Percentiles rank a stretch among this genome's conserved stretches.
Conservation (phyloP, 805 yeast genomes). For the Maudiozyma pseudohumilis region DNA sequence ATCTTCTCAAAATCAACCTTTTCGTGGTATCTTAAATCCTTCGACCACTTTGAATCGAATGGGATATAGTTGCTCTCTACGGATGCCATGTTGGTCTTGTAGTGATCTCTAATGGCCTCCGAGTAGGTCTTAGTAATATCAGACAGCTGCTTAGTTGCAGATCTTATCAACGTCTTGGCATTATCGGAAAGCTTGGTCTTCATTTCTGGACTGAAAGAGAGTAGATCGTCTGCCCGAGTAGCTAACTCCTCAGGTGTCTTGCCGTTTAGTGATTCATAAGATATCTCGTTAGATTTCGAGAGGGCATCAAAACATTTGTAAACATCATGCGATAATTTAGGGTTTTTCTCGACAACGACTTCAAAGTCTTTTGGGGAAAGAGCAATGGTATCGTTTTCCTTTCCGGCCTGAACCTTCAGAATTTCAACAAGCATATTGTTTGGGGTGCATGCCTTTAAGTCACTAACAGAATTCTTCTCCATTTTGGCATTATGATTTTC, state of each 20-base stretch:
- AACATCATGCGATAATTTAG: constrained; percentile 15
- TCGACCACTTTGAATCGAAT: constrained; percentile 44
- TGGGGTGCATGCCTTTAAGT: constrained; percentile 33
- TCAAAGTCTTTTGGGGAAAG: constrained; percentile 28
- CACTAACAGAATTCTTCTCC: constrained; percentile 16
- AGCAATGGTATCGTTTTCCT: constrained; percentile 9
- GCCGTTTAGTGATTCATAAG: constrained; percentile 6
- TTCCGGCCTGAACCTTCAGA: constrained; percentile 23
- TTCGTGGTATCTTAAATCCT: constrained; percentile 34
- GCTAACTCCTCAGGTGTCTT: constrained; percentile 11
- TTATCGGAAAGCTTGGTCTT: constrained; percentile 19
- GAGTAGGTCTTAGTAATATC: constrained; percentile 20
- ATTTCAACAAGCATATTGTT: constrained; percentile 38
- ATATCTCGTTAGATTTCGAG: constrained; percentile 14
- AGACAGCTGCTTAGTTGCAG: constrained; percentile 20
- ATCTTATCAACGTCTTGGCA: constrained; percentile 18
- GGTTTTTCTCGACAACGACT: constrained; percentile 29
- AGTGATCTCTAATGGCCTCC: constrained; percentile 21
- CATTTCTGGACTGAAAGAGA: constrained; percentile 15
- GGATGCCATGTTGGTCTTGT: constrained; percentile 21
- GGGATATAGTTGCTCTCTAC: constrained; percentile 26
- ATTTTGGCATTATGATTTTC: constrained; percentile 18
- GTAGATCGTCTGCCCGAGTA: constrained; percentile 9
- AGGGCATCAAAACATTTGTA: constrained; percentile 19
- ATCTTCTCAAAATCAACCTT: constrained; percentile 36